Conservation (phyloP, 805 yeast genomes). For the Hanseniaspora guilliermondii region DNA sequence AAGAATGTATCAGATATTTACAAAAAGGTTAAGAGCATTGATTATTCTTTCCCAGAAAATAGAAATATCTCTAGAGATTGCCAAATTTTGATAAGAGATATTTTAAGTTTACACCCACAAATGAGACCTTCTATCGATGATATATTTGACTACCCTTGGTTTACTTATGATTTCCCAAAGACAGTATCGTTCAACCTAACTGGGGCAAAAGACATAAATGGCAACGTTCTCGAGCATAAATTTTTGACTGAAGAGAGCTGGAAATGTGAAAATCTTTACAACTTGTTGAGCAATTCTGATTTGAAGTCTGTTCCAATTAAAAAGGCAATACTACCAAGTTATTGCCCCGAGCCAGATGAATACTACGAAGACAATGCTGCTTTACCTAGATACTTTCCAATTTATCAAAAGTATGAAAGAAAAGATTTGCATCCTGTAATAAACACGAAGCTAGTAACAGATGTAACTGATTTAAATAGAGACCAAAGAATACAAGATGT, state of each 20-base stretch:
- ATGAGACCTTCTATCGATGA: slow-evolving; percentile 71
- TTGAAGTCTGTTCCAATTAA: neutral
- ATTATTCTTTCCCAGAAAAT: slow-evolving; percentile 64
- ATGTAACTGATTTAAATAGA: slow-evolving; percentile 17
- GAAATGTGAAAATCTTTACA: slow-evolving; percentile 6
- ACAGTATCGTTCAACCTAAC: slow-evolving; percentile 16
- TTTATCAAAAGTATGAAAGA: neutral
- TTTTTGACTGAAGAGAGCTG: slow-evolving; percentile 25
- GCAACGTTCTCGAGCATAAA: slow-evolving; percentile 51
- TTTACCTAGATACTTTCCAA: slow-evolving; percentile 11
- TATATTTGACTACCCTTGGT: slow-evolving; percentile 75
- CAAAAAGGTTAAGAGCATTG: slow-evolving; percentile 76
- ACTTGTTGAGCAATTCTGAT: neutral
- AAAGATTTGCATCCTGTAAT: neutral
- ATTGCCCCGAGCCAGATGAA: neutral
- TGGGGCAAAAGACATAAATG: slow-evolving; percentile 27
- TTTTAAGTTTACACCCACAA: slow-evolving; percentile 65
- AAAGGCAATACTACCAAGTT: neutral
- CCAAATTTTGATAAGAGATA: slow-evolving; percentile 51
- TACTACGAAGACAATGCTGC: neutral
- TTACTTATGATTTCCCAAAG: slow-evolving; percentile 76
- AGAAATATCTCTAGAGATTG: slow-evolving; percentile 61
- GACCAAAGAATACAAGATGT: slow-evolving; percentile 28
- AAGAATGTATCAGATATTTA: slow-evolving; percentile 86
- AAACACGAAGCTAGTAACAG: neutral